Percentiles rank a stretch among this genome's conserved stretches.
phyloP scores from a whole-genome alignment of 179 eudicot species.

The Spinacia oleracea region DNA sequence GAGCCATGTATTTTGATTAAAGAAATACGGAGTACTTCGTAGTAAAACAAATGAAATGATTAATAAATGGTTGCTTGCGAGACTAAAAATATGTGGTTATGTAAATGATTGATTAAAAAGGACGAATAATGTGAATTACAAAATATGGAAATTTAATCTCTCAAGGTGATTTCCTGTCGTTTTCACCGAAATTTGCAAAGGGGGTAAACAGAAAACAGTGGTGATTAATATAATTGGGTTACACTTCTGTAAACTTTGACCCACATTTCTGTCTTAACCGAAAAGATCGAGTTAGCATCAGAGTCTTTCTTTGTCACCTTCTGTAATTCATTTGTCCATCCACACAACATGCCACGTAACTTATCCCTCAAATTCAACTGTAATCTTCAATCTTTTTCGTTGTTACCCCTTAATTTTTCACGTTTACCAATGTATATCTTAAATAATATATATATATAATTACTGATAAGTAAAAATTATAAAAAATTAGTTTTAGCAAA shows the following conservation, averaged over 20 bases:
- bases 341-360: conserved; percentile 10
- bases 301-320: conserved; percentile 41
- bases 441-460: too few species aligned
- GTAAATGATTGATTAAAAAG: conserved; percentile 1
- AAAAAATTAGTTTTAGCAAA: too few species aligned
- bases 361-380: too few species aligned
- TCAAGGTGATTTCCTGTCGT: conserved; percentile 49
- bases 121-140: conserved; percentile 34
- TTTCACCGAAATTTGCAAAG: conserved; percentile 56
- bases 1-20: too few species aligned
- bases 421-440: too few species aligned
- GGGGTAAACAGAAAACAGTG: conserved; percentile 1
- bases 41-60: neutral
- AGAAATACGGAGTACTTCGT: too few species aligned
- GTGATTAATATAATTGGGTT: conserved; percentile 20
- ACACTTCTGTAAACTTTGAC: conserved; percentile 44
- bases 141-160: conserved; percentile 9
- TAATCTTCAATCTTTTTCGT: too few species aligned
- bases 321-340: conserved; percentile 25
- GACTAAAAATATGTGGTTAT: neutral
- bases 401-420: too few species aligned
- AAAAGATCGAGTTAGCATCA: conserved; percentile 43
- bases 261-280: conserved; percentile 52
- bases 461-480: too few species aligned
- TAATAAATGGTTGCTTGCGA: conserved; percentile 6